These are phyloP conservation scores for Cladochytrium replicatum DNA, from an alignment of 192 early-diverging fungal species.

Conservation along the genomic window DNA sequence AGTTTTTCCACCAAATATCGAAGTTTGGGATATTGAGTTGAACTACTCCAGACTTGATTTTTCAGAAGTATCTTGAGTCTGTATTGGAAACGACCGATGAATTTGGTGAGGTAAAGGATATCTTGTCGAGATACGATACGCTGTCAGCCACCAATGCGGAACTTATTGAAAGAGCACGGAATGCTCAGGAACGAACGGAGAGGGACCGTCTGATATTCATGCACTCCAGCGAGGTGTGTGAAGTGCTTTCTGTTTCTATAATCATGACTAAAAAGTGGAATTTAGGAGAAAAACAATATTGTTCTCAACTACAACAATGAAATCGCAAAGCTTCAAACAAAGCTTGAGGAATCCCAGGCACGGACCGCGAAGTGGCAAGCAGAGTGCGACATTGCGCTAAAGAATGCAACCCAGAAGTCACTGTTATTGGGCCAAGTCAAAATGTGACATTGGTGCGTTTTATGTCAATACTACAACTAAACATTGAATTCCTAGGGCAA, in stretches of 20 bases:
- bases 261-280: constrained; percentile 1
- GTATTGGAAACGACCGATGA: constrained; percentile 46
- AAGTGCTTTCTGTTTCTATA: neutral
- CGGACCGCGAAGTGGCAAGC: constrained; percentile 36
- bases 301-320: constrained; percentile 56
- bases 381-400: constrained; percentile 42
- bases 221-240: constrained; percentile 34
- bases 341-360: constrained; percentile 40
- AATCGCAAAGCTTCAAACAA: constrained; percentile 49
- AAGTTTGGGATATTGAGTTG: neutral
- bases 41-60: constrained; percentile 31
- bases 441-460: constrained; percentile 26
- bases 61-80: constrained; percentile 44
- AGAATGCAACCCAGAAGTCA: constrained; percentile 43
- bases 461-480: neutral
- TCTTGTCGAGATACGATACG: constrained; percentile 50
- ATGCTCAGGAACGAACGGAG: constrained; percentile 50
- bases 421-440: constrained; percentile 50
- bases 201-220: constrained; percentile 33
- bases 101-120: constrained; percentile 52
- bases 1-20: neutral
- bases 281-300: constrained; percentile 47
- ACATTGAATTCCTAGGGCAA: constrained; percentile 38
- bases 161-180: constrained; percentile 41
- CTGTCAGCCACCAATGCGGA: constrained; percentile 51